These are phyloP conservation scores for Fraxinus paxiana DNA, from an alignment of 305 asterid genomes.

Conservation along the genomic window DNA sequence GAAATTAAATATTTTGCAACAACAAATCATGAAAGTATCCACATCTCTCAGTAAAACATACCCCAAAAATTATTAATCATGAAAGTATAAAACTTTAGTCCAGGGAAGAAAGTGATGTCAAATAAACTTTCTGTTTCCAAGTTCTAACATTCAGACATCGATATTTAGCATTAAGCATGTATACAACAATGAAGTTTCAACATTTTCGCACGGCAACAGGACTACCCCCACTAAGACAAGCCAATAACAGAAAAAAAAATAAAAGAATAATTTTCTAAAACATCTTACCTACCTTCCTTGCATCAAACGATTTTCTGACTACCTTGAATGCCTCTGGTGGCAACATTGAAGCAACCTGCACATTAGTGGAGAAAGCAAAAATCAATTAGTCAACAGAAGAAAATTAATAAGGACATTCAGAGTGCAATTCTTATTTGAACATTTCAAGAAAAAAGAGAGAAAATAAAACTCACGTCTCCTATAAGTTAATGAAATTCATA, in stretches of 20 bases:
- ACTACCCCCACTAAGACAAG: neutral
- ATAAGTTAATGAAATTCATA: neutral
- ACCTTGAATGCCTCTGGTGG: slow-evolving; percentile 84
- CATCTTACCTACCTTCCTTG: slow-evolving; percentile 68
- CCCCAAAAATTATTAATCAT: neutral
- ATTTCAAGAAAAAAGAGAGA: neutral
- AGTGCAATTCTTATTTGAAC: neutral
- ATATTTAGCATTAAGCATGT: neutral
- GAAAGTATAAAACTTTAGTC: neutral
- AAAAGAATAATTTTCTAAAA: neutral
- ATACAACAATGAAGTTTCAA: neutral
- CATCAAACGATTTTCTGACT: slow-evolving; percentile 90
- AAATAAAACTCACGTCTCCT: neutral
- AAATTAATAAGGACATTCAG: neutral
- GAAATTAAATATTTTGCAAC: neutral
- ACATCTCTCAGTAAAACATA: neutral
- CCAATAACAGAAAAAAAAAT: neutral
- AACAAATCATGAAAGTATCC: neutral
- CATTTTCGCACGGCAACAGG: neutral
- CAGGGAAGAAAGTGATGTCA: neutral
- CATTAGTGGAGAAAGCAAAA: slow-evolving; percentile 12
- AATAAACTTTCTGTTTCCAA: neutral
- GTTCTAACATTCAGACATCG: neutral
- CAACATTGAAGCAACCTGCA: slow-evolving; percentile 93
- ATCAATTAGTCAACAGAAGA: neutral